Conservation (phyloP, 1,139 yeast species). For the Pichia sp. region DNA sequence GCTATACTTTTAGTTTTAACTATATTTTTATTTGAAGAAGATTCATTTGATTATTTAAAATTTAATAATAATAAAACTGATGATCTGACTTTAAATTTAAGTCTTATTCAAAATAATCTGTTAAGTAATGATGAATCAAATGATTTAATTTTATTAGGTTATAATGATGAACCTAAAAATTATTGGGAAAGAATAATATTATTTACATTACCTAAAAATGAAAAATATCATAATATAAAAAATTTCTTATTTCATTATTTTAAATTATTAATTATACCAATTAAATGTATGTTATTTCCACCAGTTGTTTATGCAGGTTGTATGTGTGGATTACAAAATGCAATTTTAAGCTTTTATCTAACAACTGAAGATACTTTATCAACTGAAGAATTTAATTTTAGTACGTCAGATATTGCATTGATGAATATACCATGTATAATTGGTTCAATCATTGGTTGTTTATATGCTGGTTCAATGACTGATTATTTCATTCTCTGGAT, state of each 20-base stretch:
- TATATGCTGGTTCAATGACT: conserved; percentile 36
- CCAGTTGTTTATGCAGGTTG: conserved; percentile 35
- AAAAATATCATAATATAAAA: conserved; percentile 18
- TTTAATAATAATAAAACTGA: conserved; percentile 36
- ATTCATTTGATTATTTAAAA: conserved; percentile 59
- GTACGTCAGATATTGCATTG: conserved; percentile 32
- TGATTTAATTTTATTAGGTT: conserved; percentile 21
- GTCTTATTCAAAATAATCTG: conserved; percentile 23
- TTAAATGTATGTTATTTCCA: conserved; percentile 34
- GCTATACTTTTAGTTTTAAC: conserved; percentile 51
- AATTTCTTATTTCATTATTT: conserved; percentile 31
- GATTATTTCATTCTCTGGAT: conserved; percentile 37
- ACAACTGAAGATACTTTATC: conserved; percentile 36
- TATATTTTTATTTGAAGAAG: conserved; percentile 63
- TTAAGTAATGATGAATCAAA: conserved; percentile 20
- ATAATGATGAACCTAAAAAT: conserved; percentile 26
- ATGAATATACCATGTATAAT: conserved; percentile 38
- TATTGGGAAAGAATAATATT: conserved; percentile 28
- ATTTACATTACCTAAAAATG: conserved; percentile 24
- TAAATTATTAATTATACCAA: conserved; percentile 27
- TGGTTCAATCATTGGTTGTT: conserved; percentile 37
- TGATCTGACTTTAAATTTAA: conserved; percentile 18
- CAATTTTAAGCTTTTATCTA: conserved; percentile 36
- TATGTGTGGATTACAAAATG: conserved; percentile 38
- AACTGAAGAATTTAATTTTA: conserved; percentile 32